Percentiles rank a stretch among this genome's conserved stretches.
phyloP scores from a whole-genome alignment of 306 rosid species.

The Cicer bijugum region DNA sequence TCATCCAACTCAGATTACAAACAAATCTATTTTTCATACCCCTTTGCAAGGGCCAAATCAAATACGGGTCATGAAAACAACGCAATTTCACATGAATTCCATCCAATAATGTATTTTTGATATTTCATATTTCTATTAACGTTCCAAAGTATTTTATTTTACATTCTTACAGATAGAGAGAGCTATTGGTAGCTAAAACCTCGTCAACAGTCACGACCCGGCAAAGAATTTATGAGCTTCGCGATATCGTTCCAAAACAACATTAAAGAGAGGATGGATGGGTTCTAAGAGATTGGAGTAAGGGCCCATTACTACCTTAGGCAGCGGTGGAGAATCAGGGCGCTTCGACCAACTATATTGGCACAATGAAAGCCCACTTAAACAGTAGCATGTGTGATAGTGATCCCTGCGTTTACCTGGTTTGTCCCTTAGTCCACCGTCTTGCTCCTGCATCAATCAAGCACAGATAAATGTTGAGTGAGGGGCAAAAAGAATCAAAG shows the following conservation, averaged over 20 bases:
- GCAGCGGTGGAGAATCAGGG: constrained; percentile 64
- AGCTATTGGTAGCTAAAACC: constrained; percentile 1
- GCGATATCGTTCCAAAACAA: constrained; percentile 63
- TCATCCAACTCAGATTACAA: not conserved
- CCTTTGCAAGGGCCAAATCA: not conserved
- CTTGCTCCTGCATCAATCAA: constrained; percentile 62
- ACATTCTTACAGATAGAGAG: constrained; percentile 19
- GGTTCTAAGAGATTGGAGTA: constrained; percentile 80
- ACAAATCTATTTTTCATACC: not conserved
- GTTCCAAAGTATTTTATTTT: not conserved
- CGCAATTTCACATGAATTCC: not conserved
- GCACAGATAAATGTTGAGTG: constrained; percentile 8
- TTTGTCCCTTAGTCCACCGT: constrained; percentile 87
- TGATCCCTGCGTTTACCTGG: constrained; percentile 78
- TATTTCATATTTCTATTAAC: not conserved
- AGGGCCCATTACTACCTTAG: constrained; percentile 66
- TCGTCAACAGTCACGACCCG: constrained; percentile 40
- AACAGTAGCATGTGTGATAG: constrained; percentile 91
- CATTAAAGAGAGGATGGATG: constrained; percentile 81
- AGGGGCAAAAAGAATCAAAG: not conserved
- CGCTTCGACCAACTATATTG: constrained; percentile 69
- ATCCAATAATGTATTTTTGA: not conserved
- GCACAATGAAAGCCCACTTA: constrained; percentile 86
- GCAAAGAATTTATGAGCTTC: constrained; percentile 70
- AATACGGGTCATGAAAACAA: not conserved